Evolutionary conservation across 1,284 basidiomycete genomes (phyloP).

Genomic region (Moesziomyces parantarcticus): DNA sequence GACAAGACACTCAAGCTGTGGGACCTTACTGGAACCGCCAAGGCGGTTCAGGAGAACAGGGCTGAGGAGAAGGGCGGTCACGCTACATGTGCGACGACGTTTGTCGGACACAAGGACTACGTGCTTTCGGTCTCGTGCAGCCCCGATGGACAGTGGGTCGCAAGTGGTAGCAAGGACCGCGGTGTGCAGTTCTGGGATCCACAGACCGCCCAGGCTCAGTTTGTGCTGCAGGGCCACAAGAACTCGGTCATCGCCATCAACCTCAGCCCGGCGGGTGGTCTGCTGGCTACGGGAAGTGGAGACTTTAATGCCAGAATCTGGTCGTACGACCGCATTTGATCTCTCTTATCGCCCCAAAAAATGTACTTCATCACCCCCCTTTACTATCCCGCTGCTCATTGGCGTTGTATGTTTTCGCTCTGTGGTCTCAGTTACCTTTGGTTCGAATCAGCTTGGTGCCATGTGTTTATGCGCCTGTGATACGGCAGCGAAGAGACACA

Average conservation of each 20-base stretch:
- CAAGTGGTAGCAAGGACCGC: slow-evolving; percentile 89
- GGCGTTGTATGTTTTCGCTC: background rate
- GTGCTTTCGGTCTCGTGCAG: slow-evolving; percentile 82
- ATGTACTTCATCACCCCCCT: background rate
- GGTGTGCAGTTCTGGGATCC: slow-evolving; percentile 83
- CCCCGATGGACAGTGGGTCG: slow-evolving; percentile 86
- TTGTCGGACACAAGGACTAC: slow-evolving; percentile 88
- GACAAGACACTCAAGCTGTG: slow-evolving; percentile 89
- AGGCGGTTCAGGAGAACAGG: slow-evolving; percentile 55
- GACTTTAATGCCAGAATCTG: slow-evolving; percentile 75
- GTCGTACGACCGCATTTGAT: slow-evolving; percentile 55
- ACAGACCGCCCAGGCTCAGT: slow-evolving; percentile 78
- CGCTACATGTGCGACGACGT: slow-evolving; percentile 78
- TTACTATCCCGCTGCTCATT: background rate
- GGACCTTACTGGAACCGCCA: slow-evolving; percentile 76
- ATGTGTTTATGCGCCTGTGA: no score
- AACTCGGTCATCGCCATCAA: slow-evolving; percentile 91
- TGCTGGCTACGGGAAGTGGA: slow-evolving; percentile 86
- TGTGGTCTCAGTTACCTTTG: background rate
- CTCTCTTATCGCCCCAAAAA: slow-evolving; percentile 12
- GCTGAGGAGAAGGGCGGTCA: slow-evolving; percentile 60
- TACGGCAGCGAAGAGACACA: no score
- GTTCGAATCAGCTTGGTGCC: no score
- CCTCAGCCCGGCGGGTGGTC: slow-evolving; percentile 78
- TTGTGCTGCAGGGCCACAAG: slow-evolving; percentile 88